These are phyloP conservation scores for Ceratobasidium sp. DNA, from an alignment of 1,284 basidiomycete species.

Conservation along the genomic window DNA sequence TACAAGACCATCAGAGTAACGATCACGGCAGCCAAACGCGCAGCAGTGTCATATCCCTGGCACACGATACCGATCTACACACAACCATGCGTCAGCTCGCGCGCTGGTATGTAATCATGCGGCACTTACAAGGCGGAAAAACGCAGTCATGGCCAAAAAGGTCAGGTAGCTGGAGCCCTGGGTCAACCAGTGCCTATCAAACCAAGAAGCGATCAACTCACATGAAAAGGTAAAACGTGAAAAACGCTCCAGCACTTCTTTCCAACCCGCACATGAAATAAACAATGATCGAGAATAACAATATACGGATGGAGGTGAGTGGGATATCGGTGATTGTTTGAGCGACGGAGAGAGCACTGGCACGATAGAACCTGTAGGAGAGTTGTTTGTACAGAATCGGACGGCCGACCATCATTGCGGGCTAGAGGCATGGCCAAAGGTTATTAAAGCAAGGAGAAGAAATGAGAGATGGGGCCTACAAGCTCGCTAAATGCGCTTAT, in stretches of 20 bases:
- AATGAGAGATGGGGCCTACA: slow-evolving; percentile 54
- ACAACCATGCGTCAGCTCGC: background rate
- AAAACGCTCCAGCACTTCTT: slow-evolving; percentile 61
- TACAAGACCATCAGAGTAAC: slow-evolving; percentile 58
- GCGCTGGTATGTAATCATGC: background rate
- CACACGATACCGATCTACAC: slow-evolving; percentile 59
- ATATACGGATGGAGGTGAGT: slow-evolving; percentile 61
- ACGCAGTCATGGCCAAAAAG: slow-evolving; percentile 61
- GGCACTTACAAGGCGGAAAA: slow-evolving; percentile 60
- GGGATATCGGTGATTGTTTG: slow-evolving; percentile 63
- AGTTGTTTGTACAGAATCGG: slow-evolving; percentile 73
- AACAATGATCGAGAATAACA: slow-evolving; percentile 62
- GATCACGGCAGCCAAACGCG: slow-evolving; percentile 62
- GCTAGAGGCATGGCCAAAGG: slow-evolving; percentile 53
- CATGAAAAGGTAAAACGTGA: slow-evolving; percentile 58
- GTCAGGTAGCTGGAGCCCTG: slow-evolving; percentile 52
- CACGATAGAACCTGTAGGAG: slow-evolving; percentile 82
- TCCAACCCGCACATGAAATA: slow-evolving; percentile 62
- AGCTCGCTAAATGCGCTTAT: slow-evolving; percentile 82
- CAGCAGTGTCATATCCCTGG: slow-evolving; percentile 62
- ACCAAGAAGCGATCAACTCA: slow-evolving; percentile 57
- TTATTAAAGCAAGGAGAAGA: background rate
- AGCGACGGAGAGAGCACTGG: slow-evolving; percentile 77
- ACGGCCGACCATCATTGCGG: slow-evolving; percentile 79
- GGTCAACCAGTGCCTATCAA: background rate